Evolutionary conservation across 345 rosid species (phyloP).

Genomic region (Melaleuca quinquenervia): DNA sequence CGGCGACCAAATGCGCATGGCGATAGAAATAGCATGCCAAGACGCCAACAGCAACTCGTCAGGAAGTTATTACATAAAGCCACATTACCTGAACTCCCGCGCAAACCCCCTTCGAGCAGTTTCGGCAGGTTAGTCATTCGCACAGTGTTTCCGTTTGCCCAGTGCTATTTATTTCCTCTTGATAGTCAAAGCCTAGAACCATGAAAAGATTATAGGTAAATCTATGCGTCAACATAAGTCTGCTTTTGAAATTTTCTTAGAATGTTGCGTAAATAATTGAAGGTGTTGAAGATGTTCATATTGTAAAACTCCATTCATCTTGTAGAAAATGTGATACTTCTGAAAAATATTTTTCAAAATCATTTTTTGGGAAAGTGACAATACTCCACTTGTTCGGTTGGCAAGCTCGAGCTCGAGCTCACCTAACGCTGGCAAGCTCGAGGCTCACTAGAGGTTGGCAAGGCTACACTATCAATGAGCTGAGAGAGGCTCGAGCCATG

Average conservation of each 20-base stretch:
- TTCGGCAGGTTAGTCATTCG: conserved; percentile 16
- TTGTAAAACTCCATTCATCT: not conserved
- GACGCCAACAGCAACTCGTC: conserved; percentile 5
- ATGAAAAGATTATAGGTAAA: not conserved
- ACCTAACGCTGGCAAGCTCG: too few relatives aligned
- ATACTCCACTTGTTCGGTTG: too few relatives aligned
- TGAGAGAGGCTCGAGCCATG: too few relatives aligned
- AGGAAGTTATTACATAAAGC: conserved; percentile 12
- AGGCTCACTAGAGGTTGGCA: too few relatives aligned
- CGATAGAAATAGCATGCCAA: conserved; percentile 30
- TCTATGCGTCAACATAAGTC: not conserved
- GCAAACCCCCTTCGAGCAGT: conserved; percentile 14
- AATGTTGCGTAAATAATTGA: not conserved
- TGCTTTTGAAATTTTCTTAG: not conserved
- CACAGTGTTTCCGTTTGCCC: not conserved
- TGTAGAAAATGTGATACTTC: too few relatives aligned
- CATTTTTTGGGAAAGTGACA: too few relatives aligned
- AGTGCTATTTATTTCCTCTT: not conserved
- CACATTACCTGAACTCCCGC: conserved; percentile 11
- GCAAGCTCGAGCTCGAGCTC: too few relatives aligned
- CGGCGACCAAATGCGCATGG: conserved; percentile 22
- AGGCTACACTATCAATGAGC: too few relatives aligned
- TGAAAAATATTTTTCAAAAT: too few relatives aligned
- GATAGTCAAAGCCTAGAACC: not conserved
- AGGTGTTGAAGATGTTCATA: not conserved